These are phyloP conservation scores for Geotrichum cucujoidarum DNA, from an alignment of 1,139 yeast species.

Conservation along the genomic window DNA sequence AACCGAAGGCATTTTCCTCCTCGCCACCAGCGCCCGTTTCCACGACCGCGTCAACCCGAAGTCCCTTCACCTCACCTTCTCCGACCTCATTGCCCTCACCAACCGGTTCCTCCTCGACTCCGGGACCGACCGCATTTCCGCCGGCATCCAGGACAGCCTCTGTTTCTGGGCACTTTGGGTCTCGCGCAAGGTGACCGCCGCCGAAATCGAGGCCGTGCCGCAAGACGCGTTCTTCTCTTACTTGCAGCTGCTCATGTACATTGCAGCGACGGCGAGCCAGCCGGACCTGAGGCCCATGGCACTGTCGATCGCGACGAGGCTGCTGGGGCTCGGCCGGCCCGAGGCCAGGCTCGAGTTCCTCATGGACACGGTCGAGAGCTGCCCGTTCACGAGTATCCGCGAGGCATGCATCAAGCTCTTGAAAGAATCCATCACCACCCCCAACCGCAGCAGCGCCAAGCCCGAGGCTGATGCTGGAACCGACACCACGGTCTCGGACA, in stretches of 20 bases:
- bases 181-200: conserved; percentile 34
- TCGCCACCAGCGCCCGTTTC: conserved; percentile 35
- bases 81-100: conserved; percentile 26
- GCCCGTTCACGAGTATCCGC: conserved; percentile 62
- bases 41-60: conserved; percentile 24
- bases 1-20: conserved; percentile 33
- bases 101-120: conserved; percentile 7
- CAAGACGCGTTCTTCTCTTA: conserved; percentile 37
- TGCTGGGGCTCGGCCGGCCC: conserved; percentile 53
- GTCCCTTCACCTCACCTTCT: conserved; percentile 23
- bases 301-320: conserved; percentile 34
- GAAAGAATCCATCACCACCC: conserved; percentile 47
- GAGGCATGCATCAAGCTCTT: conserved; percentile 59
- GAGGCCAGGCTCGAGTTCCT: conserved; percentile 55
- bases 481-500: background rate
- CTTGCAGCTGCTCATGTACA: conserved; percentile 44
- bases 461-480: background rate
- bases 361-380: conserved; percentile 57
- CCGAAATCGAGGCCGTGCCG: conserved; percentile 30
- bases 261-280: conserved; percentile 34
- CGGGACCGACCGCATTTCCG: conserved; percentile 29
- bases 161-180: conserved; percentile 44
- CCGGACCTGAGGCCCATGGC: conserved; percentile 30
- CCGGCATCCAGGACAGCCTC: conserved; percentile 40
- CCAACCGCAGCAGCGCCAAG: background rate